Base-by-base conservation (phyloP, 2,329 filamentous ascomycete species). In the Malbranchea cinnamomea region DNA sequence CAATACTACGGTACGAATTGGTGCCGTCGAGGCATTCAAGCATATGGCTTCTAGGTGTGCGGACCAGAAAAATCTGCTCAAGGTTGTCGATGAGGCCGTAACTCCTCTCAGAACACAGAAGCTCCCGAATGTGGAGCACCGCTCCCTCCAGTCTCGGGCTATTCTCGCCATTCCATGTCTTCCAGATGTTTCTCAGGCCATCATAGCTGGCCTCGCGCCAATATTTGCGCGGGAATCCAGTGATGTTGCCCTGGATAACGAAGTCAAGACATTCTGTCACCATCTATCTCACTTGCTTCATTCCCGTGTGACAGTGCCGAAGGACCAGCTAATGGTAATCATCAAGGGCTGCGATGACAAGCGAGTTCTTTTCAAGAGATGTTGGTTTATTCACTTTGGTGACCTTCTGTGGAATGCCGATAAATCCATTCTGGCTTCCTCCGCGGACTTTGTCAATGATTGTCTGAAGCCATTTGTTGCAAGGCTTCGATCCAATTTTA, bases 261-360 rank as follows among this genome's bases (percentile, higher is more conserved):
- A 93, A 52, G 73, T 84, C 5, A 65, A 66, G 19, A 69, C 80
- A 4, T 63, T 95, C 32, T 67, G 72, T 31, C 68, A 68, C 36
- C 78, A 80, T 43, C 57, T 78, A 19, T 57, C 60, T 7, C 70
- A 68, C 45, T 62, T 78, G 21, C 49, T 94, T 10, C 54, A 65
- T n/a, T 62, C 71, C 16, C 68, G 63, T 14, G 53, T 64, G 2
- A 64, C 74, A 20, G 48, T 84, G 10, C 72, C 78, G 7, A 78
- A 78, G 42, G 50, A 72, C 4, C 65, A 78, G 2, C 52, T 74
- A 1, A 82, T 87, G 45, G 65, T 72, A 1, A 76, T 91, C 42
- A 57, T 68, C 16, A 95, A 93, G 54, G 89, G 87, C 1, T 63
- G 91, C 24, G 64, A 67, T 5, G 89, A 98, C 41, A 98, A 95